Evolutionary conservation across 1,139 yeast genomes (phyloP), one percentile per base, ranked within the genome.

Genomic region (Candida dubliniensis): DNA sequence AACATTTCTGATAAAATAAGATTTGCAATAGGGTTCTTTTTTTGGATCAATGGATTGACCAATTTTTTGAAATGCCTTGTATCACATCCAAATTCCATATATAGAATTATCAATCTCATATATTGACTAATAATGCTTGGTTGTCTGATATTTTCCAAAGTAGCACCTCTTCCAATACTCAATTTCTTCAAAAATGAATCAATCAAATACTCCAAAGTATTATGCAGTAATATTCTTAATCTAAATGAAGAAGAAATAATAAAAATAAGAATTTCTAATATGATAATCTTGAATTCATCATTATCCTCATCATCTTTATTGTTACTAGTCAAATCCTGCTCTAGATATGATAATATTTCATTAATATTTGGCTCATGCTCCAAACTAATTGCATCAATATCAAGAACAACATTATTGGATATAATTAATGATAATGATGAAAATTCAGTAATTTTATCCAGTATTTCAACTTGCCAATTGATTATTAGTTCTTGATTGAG

Each of bases 401-500:
- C 46, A 31, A 40, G 18, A 12, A 47, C 39, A 6, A 49, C 40
- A 34, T 35, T 32, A 34, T 63, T 59, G 37, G 61, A 60, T 2
- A 67, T 52, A 4, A 58, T 50, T 3, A 59, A 49, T 7, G 57
- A 46, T 33, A 68, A 53, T 9, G 50, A 44, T 18, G 51, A 48
- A 8, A 50, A 48, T 43, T 62, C 63, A 26, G 53, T 47, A 6
- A 58, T 39, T 32, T 48, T 49, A 38, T 66, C 73, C 6, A 54
- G 45, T 31, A 71, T 49, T 38, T 71, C 77, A 4, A 67, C 55
- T 47, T 69, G 71, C 77, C 77, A 73, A 47, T 66, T 64, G 41
- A 46, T 32, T 11, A 73, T 55, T 11, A 63, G 48, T 3, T 60
- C 66, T 34, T 49, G 50, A 46, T 72, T 64, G 38, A 72, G 49